A percentile compares a stretch with the other conserved stretches of the same genome.
Evolutionary conservation across 2,329 filamentous ascomycete genomes (phyloP).

Genomic region (Byssochlamys sp.): DNA sequence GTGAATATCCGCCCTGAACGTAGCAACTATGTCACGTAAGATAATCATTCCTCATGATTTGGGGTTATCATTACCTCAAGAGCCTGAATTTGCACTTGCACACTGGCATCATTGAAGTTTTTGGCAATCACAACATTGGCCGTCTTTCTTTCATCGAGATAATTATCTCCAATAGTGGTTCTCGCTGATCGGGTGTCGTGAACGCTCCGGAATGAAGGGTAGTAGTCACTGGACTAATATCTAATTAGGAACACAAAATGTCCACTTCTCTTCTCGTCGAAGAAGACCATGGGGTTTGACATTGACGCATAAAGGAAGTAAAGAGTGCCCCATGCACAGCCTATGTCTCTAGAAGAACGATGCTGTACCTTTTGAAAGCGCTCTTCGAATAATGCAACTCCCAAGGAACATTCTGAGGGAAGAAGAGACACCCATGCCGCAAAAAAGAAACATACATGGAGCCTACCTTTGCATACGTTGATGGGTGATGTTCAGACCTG

Average conservation of each 20-base stretch:
- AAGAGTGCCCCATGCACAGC: not conserved
- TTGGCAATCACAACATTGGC: slow-evolving; percentile 76
- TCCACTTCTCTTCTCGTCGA: not conserved
- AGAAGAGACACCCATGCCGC: not conserved
- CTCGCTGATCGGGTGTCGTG: slow-evolving; percentile 12
- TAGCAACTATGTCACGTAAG: slow-evolving; percentile 53
- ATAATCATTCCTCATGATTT: not conserved
- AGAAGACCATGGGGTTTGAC: not conserved
- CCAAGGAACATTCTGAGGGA: not conserved
- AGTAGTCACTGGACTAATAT: not conserved
- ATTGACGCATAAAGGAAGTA: not conserved
- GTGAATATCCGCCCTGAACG: slow-evolving; percentile 70
- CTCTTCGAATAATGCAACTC: not conserved
- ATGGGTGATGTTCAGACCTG: slow-evolving; percentile 6
- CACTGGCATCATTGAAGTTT: slow-evolving; percentile 64
- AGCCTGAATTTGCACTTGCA: slow-evolving; percentile 71
- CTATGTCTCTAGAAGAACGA: not conserved
- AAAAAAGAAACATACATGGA: not conserved
- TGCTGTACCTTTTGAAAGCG: not conserved
- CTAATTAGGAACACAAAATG: not conserved
- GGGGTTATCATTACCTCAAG: slow-evolving; percentile 40
- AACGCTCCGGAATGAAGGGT: slow-evolving; percentile 10
- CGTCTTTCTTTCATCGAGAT: slow-evolving; percentile 48
- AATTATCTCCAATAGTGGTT: slow-evolving; percentile 17
- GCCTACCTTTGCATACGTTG: slow-evolving; percentile 2